Percentiles rank a stretch among this genome's conserved stretches.
phyloP scores from a whole-genome alignment of 352 stramenopile genomes.

The Saprolegnia parasitica region DNA sequence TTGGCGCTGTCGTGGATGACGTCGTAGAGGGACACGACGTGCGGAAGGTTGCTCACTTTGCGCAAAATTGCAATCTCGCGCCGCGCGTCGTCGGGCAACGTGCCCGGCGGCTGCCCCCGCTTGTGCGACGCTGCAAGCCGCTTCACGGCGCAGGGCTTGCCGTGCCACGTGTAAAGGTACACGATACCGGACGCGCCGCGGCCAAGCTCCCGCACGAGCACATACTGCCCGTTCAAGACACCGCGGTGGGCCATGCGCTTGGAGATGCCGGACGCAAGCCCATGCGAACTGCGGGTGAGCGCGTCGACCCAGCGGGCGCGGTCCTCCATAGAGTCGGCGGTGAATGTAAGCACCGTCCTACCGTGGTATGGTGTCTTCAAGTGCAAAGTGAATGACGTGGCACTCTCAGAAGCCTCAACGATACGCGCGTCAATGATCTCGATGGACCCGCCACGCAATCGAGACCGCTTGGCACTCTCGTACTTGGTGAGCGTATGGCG shows the following conservation, averaged over 20 bases:
- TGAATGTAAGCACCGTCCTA: neutral
- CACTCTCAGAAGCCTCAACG: constrained; percentile 32
- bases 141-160: constrained; percentile 26
- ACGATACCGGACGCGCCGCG: constrained; percentile 63
- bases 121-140: neutral
- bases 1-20: constrained; percentile 66
- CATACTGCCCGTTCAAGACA: constrained; percentile 59
- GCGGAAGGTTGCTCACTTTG: constrained; percentile 60
- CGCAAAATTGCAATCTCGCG: constrained; percentile 74
- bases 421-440: constrained; percentile 38
- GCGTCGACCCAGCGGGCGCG: constrained; percentile 44
- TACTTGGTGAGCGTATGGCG: constrained; percentile 51
- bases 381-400: constrained; percentile 17
- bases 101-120: constrained; percentile 20
- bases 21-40: constrained; percentile 62
- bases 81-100: constrained; percentile 52
- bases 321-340: constrained; percentile 37
- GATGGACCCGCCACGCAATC: constrained; percentile 35
- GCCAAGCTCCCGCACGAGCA: constrained; percentile 65
- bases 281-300: constrained; percentile 40
- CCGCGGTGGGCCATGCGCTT: constrained; percentile 51
- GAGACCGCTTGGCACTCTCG: constrained; percentile 32
- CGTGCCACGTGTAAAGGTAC: constrained; percentile 66
- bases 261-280: constrained; percentile 44
- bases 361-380: constrained; percentile 15